These are phyloP conservation scores for Chaetomiaceae sp. DNA, from an alignment of 2,329 filamentous ascomycete genomes.

Conservation along the genomic window DNA sequence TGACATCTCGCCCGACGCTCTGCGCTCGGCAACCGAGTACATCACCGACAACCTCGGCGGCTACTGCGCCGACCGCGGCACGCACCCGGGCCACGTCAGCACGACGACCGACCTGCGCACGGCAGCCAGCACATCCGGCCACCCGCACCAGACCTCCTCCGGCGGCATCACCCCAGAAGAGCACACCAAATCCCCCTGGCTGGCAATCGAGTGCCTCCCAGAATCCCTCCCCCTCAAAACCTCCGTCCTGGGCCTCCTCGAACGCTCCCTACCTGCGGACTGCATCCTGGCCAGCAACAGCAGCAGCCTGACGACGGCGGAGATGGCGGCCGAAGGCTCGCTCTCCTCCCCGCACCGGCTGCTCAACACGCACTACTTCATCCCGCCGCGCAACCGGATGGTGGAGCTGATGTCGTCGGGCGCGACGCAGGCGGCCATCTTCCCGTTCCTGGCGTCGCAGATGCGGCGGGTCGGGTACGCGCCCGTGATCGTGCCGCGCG, in stretches of 20 bases:
- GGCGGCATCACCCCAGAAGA: slow-evolving; percentile 14
- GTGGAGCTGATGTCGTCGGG: slow-evolving; percentile 35
- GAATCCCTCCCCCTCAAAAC: slow-evolving; percentile 31
- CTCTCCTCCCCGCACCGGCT: slow-evolving; percentile 27
- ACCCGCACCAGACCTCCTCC: slow-evolving; percentile 2
- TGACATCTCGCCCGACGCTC: slow-evolving; percentile 25
- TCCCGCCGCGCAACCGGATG: slow-evolving; percentile 30
- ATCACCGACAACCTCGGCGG: slow-evolving; percentile 31
- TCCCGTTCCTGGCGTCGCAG: slow-evolving; percentile 28
- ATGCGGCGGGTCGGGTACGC: slow-evolving; percentile 28
- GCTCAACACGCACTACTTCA: slow-evolving; percentile 34
- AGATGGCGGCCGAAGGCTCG: slow-evolving; percentile 22
- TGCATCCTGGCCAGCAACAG: slow-evolving; percentile 32
- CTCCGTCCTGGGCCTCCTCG: slow-evolving; percentile 27
- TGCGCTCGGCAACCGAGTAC: slow-evolving; percentile 30
- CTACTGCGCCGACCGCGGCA: slow-evolving; percentile 29
- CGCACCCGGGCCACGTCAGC: slow-evolving; percentile 27
- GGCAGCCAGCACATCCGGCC: slow-evolving; percentile 20
- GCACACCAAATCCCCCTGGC: slow-evolving; percentile 25
- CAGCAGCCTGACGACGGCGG: slow-evolving; percentile 28
- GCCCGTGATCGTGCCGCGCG: slow-evolving; percentile 26
- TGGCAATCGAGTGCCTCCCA: slow-evolving; percentile 32
- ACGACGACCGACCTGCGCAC: slow-evolving; percentile 25
- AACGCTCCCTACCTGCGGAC: slow-evolving; percentile 26
- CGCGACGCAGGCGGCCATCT: slow-evolving; percentile 26